Evolutionary conservation across 176 grass and related monocot genomes (phyloP).

Genomic region (Themeda triandra): DNA sequence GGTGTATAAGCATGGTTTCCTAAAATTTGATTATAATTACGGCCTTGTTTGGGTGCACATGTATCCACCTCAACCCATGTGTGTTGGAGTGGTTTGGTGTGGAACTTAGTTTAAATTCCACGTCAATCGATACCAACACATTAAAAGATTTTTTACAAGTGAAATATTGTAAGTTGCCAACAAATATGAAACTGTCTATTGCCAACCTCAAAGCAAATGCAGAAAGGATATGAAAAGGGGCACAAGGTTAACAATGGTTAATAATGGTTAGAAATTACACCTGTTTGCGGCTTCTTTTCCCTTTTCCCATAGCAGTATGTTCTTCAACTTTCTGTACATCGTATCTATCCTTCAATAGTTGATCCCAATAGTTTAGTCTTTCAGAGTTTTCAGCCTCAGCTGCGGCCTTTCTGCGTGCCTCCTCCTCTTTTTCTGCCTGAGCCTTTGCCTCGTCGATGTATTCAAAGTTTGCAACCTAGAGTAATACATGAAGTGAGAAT

Average conservation of each 20-base stretch:
- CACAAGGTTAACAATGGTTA: neutral
- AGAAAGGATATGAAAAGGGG: neutral
- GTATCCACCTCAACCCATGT: too few species aligned
- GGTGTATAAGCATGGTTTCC: neutral
- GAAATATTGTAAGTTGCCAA: neutral
- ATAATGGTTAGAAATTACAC: slow-evolving; percentile 33
- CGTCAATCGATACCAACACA: too few species aligned
- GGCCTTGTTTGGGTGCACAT: too few species aligned
- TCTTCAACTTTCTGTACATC: slow-evolving; percentile 89
- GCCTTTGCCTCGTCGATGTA: slow-evolving; percentile 93
- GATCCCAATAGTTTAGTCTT: slow-evolving; percentile 88
- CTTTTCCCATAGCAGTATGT: slow-evolving; percentile 92
- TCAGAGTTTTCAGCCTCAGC: slow-evolving; percentile 51
- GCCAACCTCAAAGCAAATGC: slow-evolving; percentile 8
- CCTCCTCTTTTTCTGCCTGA: slow-evolving; percentile 90
- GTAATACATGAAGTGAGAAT: slow-evolving; percentile 21
- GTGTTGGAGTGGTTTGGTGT: too few species aligned
- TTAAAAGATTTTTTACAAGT: neutral
- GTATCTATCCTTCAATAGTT: slow-evolving; percentile 76
- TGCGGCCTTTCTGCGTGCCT: slow-evolving; percentile 62
- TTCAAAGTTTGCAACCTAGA: slow-evolving; percentile 89
- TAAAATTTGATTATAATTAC: slow-evolving; percentile 7
- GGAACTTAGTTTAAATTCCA: too few species aligned
- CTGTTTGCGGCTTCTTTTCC: slow-evolving; percentile 98
- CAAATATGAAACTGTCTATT: neutral